A percentile compares a stretch with the other conserved stretches of the same genome.
Evolutionary conservation across 2,329 filamentous ascomycete genomes (phyloP).

Genomic region (Colletotrichum lini): DNA sequence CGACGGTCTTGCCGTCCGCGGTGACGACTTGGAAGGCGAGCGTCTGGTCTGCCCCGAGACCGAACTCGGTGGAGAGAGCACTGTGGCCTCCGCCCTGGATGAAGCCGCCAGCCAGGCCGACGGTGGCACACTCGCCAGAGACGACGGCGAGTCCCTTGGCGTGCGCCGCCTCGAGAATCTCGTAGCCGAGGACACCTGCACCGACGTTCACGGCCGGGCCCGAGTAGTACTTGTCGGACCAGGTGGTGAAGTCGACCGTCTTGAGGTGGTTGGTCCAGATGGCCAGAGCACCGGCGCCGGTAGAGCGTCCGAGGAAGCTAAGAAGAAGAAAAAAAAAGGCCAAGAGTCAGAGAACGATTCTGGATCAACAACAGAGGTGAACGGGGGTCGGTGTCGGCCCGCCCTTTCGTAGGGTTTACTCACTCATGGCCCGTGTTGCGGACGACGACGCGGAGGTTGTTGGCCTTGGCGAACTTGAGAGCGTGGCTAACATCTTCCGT

Average conservation of each 20-base stretch:
- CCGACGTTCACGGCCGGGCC: conserved; percentile 68
- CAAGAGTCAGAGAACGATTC: not conserved
- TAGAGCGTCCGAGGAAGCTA: conserved; percentile 53
- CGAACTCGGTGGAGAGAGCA: conserved; percentile 57
- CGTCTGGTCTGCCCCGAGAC: conserved; percentile 64
- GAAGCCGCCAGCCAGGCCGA: conserved; percentile 61
- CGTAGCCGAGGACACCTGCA: conserved; percentile 66
- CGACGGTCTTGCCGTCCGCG: conserved; percentile 58
- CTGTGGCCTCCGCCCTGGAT: conserved; percentile 64
- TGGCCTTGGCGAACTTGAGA: conserved; percentile 50
- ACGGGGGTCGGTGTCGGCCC: not conserved
- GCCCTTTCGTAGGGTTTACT: not conserved
- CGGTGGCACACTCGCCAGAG: conserved; percentile 42
- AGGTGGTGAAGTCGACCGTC: conserved; percentile 57
- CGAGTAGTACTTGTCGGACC: conserved; percentile 57
- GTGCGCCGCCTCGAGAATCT: conserved; percentile 58
- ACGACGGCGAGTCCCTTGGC: conserved; percentile 40
- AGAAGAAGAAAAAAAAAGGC: not conserved
- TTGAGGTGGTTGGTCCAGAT: conserved; percentile 59
- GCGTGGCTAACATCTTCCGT: conserved; percentile 51
- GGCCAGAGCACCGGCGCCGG: conserved; percentile 54
- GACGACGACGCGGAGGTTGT: conserved; percentile 55
- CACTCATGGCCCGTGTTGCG: conserved; percentile 53
- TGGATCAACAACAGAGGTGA: not conserved
- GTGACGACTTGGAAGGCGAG: conserved; percentile 62